These are phyloP conservation scores for Hyphopichia wangnamkhiaoensis DNA, from an alignment of 1,139 yeast genomes.

Conservation along the genomic window DNA sequence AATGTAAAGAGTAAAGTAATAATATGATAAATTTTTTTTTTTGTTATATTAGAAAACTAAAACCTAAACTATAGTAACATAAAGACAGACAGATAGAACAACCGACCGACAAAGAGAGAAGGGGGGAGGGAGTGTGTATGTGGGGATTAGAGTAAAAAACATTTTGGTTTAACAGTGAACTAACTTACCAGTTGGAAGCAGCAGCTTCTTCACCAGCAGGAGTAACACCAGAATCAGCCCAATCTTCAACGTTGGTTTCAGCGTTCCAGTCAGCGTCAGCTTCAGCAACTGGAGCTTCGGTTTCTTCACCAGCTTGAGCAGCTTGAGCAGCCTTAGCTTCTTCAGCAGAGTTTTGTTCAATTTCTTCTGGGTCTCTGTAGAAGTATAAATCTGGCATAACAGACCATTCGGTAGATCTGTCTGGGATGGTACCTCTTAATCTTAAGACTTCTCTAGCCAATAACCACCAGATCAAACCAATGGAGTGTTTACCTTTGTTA, in stretches of 20 bases:
- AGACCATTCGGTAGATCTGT: constrained; percentile 97
- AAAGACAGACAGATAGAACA: constrained; percentile 1
- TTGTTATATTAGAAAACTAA: constrained; percentile 1
- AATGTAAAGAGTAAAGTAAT: too few relatives aligned
- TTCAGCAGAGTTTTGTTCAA: constrained; percentile 81
- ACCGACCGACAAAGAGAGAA: background rate
- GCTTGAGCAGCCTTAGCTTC: constrained; percentile 58
- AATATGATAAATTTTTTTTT: constrained; percentile 1
- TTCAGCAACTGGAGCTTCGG: constrained; percentile 54
- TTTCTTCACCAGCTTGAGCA: constrained; percentile 53
- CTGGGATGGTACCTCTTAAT: constrained; percentile 96
- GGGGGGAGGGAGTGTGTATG: background rate
- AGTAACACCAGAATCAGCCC: constrained; percentile 66
- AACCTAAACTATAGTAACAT: constrained; percentile 5
- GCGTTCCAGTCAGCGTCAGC: constrained; percentile 56
- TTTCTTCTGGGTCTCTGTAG: constrained; percentile 99
- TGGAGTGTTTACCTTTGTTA: constrained; percentile 99
- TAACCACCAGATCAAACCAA: constrained; percentile 99
- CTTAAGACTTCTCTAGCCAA: constrained; percentile 99
- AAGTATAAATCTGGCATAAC: constrained; percentile 99
- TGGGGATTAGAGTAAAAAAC: background rate
- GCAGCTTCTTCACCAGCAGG: constrained; percentile 82
- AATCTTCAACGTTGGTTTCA: constrained; percentile 63
- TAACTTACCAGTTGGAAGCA: constrained; percentile 52
- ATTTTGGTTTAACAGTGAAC: constrained; percentile 5